A percentile compares a stretch with the other conserved stretches of the same genome.
phyloP scores from a whole-genome alignment of 1,284 basidiomycete species.

The Meira miltonrushii region DNA sequence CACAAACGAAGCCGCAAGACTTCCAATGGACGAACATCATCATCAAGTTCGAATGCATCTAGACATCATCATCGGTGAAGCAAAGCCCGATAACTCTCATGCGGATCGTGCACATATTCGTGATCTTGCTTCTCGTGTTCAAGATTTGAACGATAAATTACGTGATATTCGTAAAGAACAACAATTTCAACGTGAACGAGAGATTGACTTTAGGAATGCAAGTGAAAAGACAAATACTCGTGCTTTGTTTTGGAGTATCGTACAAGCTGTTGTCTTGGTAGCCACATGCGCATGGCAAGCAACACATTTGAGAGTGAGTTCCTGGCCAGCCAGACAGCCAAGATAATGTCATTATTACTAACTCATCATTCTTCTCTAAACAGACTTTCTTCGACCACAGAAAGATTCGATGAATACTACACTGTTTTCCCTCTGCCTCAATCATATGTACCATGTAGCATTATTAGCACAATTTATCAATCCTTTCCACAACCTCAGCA shows the following conservation, averaged over 20 bases:
- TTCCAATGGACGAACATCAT: conserved; percentile 53
- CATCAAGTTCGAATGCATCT: conserved; percentile 91
- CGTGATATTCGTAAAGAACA: conserved; percentile 91
- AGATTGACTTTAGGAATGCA: conserved; percentile 81
- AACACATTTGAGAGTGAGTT: conserved; percentile 8
- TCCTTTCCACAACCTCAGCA: neutral
- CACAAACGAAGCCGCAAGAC: conserved; percentile 1
- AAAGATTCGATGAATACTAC: conserved; percentile 8
- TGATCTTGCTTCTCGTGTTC: conserved; percentile 76
- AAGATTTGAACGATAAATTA: conserved; percentile 86
- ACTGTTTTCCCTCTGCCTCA: neutral
- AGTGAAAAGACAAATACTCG: conserved; percentile 81
- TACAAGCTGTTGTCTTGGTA: conserved; percentile 78
- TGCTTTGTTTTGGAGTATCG: conserved; percentile 86
- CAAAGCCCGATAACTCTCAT: conserved; percentile 63
- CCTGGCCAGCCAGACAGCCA: neutral
- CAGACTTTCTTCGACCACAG: conserved; percentile 9
- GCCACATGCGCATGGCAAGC: conserved; percentile 81
- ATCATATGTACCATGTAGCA: conserved; percentile 1
- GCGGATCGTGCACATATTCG: conserved; percentile 64
- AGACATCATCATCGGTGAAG: conserved; percentile 82
- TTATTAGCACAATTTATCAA: neutral
- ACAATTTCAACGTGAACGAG: conserved; percentile 88
- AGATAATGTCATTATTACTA: too few relatives aligned
- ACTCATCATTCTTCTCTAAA: neutral